Evolutionary conservation across 176 grass and related monocot species (phyloP).

Genomic region (Cenchrus americanus): DNA sequence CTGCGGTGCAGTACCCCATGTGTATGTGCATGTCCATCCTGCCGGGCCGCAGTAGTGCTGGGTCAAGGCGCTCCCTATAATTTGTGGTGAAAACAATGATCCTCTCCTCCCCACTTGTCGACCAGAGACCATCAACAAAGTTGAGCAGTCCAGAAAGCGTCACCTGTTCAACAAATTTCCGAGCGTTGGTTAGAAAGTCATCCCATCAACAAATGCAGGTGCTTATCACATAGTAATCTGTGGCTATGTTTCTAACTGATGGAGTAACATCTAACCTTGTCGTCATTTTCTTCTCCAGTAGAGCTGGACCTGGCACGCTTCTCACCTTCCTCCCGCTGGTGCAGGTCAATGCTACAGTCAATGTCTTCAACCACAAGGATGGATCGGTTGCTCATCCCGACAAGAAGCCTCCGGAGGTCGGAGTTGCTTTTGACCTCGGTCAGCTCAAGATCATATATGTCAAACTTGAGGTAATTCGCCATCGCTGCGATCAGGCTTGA

Average conservation of each 20-base stretch:
- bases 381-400: conserved; percentile 47
- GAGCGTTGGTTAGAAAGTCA: not conserved
- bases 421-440: conserved; percentile 46
- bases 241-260: not conserved
- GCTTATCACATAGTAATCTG: not conserved
- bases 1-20: conserved; percentile 43
- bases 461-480: conserved; percentile 66
- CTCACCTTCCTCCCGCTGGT: conserved; percentile 15
- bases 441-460: conserved; percentile 67
- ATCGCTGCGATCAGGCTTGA: conserved; percentile 56
- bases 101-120: conserved; percentile 52
- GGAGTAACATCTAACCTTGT: conserved; percentile 24
- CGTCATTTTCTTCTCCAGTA: conserved; percentile 29
- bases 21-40: conserved; percentile 58
- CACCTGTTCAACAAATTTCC: conserved; percentile 34
- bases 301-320: not conserved
- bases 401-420: conserved; percentile 44
- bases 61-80: conserved; percentile 46
- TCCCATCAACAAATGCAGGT: not conserved
- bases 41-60: conserved; percentile 43
- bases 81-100: conserved; percentile 49
- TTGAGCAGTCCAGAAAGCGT: conserved; percentile 46
- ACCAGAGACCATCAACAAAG: conserved; percentile 40
- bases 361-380: conserved; percentile 63
- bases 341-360: conserved; percentile 50